phyloP scores from a whole-genome alignment of 2,329 filamentous ascomycete genomes.

The Aureobasidium melanogenum region DNA sequence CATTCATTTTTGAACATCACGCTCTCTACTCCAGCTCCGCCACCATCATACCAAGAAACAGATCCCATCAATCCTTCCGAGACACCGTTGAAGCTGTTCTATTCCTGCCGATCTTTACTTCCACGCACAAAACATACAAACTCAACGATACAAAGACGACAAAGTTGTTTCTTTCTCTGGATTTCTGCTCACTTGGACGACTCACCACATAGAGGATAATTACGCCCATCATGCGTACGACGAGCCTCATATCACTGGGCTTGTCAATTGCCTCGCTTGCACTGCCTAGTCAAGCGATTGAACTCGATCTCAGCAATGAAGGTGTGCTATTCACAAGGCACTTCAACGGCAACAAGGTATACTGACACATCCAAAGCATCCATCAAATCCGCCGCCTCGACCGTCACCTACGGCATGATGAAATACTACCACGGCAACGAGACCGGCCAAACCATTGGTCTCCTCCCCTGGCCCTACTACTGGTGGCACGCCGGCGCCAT shows the following conservation, averaged over 20 bases:
- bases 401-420: constrained; percentile 37
- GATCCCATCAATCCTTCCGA: neutral
- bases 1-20: constrained; percentile 1
- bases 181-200: neutral
- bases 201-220: neutral
- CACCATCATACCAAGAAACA: neutral
- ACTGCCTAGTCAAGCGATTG: neutral
- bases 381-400: constrained; percentile 29
- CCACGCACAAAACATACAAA: neutral
- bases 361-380: constrained; percentile 17
- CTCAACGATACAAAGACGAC: neutral
- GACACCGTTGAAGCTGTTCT: constrained; percentile 11
- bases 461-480: constrained; percentile 55
- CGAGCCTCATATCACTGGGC: neutral
- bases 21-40: neutral
- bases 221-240: neutral
- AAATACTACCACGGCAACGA: constrained; percentile 40
- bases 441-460: constrained; percentile 38
- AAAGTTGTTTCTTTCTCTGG: neutral
- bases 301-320: neutral
- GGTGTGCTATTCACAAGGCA: neutral
- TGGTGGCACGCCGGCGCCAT: constrained; percentile 59
- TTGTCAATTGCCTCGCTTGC: neutral
- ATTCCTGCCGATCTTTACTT: constrained; percentile 4
- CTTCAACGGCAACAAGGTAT: neutral